A percentile compares a stretch with the other conserved stretches of the same genome.
phyloP scores from a whole-genome alignment of 2,329 filamentous ascomycete genomes.

The Chlorencoelia australis region DNA sequence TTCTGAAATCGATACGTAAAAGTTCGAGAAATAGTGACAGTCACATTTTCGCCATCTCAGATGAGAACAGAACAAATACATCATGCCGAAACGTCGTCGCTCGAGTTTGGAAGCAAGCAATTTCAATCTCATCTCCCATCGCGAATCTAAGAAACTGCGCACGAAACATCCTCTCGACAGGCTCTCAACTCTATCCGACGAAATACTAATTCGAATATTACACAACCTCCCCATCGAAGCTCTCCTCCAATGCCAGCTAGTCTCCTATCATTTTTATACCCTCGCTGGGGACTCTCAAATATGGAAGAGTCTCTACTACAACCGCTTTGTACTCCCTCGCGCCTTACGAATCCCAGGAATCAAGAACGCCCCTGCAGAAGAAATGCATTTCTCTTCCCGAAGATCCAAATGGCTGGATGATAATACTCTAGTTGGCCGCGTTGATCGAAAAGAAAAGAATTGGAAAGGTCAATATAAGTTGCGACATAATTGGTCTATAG shows the following conservation, averaged over 20 bases:
- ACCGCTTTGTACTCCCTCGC: constrained; percentile 74
- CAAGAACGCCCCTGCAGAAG: constrained; percentile 28
- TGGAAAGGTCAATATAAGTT: constrained; percentile 89
- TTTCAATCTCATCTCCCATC: constrained; percentile 3
- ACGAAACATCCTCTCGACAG: constrained; percentile 38
- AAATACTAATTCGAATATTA: constrained; percentile 76
- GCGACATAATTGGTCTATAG: constrained; percentile 82
- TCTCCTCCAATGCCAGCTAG: constrained; percentile 50
- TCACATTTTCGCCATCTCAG: no score
- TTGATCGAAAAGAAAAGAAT: constrained; percentile 39
- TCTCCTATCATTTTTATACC: constrained; percentile 66
- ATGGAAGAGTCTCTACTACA: constrained; percentile 86
- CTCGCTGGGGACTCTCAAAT: constrained; percentile 75
- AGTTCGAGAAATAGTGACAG: no score
- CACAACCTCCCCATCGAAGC: constrained; percentile 62
- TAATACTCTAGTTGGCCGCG: constrained; percentile 20
- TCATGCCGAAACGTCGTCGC: constrained; percentile 18
- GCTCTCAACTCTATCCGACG: constrained; percentile 70
- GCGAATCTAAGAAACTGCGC: constrained; percentile 14
- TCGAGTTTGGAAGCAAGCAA: constrained; percentile 8
- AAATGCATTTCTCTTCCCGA: constrained; percentile 32
- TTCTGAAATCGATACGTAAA: no score
- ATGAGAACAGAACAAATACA: neutral
- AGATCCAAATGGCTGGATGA: constrained; percentile 39
- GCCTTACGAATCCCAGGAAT: constrained; percentile 66